A percentile compares a stretch with the other conserved stretches of the same genome.
These are phyloP conservation scores for Climacium dendroides DNA, from an alignment of 225 moss, liverwort and hornwort genomes.

Conservation along the genomic window DNA sequence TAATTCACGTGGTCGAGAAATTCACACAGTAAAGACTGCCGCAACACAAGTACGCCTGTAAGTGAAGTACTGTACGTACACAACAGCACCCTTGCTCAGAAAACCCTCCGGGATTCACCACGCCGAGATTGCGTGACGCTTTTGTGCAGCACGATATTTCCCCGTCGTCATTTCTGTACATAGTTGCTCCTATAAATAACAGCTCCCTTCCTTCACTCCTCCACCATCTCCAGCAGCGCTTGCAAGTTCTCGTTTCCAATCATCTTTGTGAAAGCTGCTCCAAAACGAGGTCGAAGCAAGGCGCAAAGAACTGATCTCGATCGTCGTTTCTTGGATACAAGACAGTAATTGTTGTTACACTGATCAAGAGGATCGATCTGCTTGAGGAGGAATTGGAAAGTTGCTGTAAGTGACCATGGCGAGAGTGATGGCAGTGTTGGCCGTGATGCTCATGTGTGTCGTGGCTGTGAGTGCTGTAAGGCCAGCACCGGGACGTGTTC, in stretches of 20 bases:
- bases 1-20: not conserved
- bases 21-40: not conserved
- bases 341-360: no score
- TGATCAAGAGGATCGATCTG: not conserved
- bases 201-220: not conserved
- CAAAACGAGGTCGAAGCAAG: not conserved
- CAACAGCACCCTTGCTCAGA: not conserved
- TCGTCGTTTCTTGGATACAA: not conserved
- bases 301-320: no score
- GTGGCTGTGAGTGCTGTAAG: constrained; percentile 3
- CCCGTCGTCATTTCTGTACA: no score
- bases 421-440: not conserved
- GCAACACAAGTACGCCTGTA: not conserved
- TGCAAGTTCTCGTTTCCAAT: not conserved
- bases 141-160: no score
- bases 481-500: not conserved
- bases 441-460: not conserved
- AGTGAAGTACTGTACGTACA: not conserved
- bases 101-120: not conserved
- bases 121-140: not conserved
- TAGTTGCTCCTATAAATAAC: not conserved
- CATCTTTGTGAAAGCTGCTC: not conserved
- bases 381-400: not conserved
- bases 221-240: not conserved
- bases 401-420: not conserved